A percentile compares a stretch with the other conserved stretches of the same genome.
Evolutionary conservation across 768 basidiomycete species (phyloP).

Genomic region (Boletellus ananiceps): DNA sequence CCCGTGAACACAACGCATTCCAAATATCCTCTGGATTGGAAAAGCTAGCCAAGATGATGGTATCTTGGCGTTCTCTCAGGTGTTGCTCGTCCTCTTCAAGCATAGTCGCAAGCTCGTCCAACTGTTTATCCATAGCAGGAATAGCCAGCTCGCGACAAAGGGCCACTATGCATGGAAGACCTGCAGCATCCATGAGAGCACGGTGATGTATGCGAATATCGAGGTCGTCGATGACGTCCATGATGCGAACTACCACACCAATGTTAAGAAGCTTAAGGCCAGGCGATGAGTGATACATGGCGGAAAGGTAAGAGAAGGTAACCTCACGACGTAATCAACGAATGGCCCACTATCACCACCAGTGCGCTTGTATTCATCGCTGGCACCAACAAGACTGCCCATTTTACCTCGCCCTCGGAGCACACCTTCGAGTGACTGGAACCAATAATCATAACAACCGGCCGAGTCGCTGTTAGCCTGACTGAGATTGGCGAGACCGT

Average conservation of each 20-base stretch:
- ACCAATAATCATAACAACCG: slow-evolving; percentile 83
- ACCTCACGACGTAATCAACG: slow-evolving; percentile 81
- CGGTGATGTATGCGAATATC: slow-evolving; percentile 85
- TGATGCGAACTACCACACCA: slow-evolving; percentile 64
- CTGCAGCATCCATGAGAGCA: slow-evolving; percentile 84
- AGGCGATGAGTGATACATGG: slow-evolving; percentile 10
- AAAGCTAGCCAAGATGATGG: slow-evolving; percentile 71
- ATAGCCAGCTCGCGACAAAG: slow-evolving; percentile 67
- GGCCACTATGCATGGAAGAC: slow-evolving; percentile 66
- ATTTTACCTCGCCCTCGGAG: slow-evolving; percentile 86
- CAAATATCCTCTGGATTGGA: slow-evolving; percentile 84
- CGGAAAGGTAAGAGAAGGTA: background rate
- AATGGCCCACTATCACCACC: slow-evolving; percentile 63
- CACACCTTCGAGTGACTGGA: slow-evolving; percentile 70
- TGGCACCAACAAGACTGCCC: slow-evolving; percentile 94
- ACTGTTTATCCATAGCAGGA: slow-evolving; percentile 58
- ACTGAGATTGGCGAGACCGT: slow-evolving; percentile 73
- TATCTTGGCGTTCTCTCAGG: slow-evolving; percentile 69
- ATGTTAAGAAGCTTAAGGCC: slow-evolving; percentile 46
- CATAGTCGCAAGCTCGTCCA: slow-evolving; percentile 53
- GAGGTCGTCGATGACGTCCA: slow-evolving; percentile 65
- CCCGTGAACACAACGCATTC: slow-evolving; percentile 71
- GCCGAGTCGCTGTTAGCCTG: slow-evolving; percentile 52
- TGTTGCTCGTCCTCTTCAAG: slow-evolving; percentile 74
- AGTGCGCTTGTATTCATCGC: slow-evolving; percentile 76